Base-by-base conservation (phyloP, 2,329 filamentous ascomycete species). In the Cryphonectria carpinicola region DNA sequence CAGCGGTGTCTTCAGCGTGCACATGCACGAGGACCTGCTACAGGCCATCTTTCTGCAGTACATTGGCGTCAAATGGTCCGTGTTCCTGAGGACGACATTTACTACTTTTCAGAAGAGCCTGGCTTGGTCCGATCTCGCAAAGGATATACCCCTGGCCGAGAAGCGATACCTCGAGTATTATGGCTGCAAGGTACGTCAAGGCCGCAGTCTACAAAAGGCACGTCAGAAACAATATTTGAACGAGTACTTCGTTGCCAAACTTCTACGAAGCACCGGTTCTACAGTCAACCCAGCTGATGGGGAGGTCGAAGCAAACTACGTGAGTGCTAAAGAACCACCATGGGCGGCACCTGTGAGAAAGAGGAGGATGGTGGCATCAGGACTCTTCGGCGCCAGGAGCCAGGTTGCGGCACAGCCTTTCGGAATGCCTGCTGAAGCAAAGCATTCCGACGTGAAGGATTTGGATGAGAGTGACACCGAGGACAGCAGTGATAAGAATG, bases 1-100 rank as follows among this genome's bases (percentile, higher is more conserved):
- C 39, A 86, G 78, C 19, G 84, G 84, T 0, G 77, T 82, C 35
- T 87, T 85, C 74, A 81, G 84, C 54, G 79, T 86, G n/a, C 80
- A 82, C 70, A 86, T 86, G 83, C 82, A 87, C 49, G 84, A 87
- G 72, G 85, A 87, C 43, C 79, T 86, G 0, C 80, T 86, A 1
- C 84, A 87, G 67, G 84, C 84, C 0, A 80, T 87, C 1, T 82
- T 87, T n/a, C 76, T 87, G 0, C 83, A 87, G 62, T 84, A 82
- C 67, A 79, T 87, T 37, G 85, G 85, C 2, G 77, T 83, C 19
- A 82, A 80, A 41, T 85, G 84, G 82, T 84, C 84, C 1, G 80
- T 83, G 0, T 80, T 81, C 49, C 74, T 87, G 66, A 86, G 84
- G 65, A 17, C 67, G 73, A 74, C 25, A 76, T 82, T 70, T 81